These are phyloP conservation scores for Hibiscus syriacus DNA, from an alignment of 345 rosid species.

Conservation along the genomic window DNA sequence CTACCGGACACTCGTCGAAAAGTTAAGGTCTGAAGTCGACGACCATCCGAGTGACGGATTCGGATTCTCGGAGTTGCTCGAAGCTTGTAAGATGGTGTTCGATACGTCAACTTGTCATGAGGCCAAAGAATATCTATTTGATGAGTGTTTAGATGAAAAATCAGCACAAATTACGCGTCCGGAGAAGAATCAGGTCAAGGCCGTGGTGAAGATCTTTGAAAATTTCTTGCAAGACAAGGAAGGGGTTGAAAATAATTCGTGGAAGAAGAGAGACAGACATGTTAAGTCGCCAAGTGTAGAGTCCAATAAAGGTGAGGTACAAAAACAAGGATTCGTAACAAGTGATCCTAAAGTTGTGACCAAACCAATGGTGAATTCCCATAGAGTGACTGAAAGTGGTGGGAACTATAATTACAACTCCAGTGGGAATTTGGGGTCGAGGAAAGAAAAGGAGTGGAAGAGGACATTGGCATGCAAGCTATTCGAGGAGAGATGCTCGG, in stretches of 20 bases:
- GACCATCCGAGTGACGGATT: constrained; percentile 19
- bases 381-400: no score
- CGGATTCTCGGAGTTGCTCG: constrained; percentile 34
- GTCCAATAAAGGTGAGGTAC: no score
- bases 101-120: constrained; percentile 21
- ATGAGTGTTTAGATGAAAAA: neutral
- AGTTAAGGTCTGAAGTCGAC: constrained; percentile 30
- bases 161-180: neutral
- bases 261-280: constrained; percentile 30
- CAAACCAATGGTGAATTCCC: no score
- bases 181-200: constrained; percentile 9
- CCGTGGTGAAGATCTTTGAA: constrained; percentile 24
- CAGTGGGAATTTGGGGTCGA: constrained; percentile 14
- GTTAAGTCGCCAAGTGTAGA: no score
- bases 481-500: constrained; percentile 59
- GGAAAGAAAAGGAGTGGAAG: constrained; percentile 86
- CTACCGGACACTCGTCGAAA: neutral
- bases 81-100: constrained; percentile 60
- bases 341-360: neutral
- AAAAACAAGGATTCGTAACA: no score
- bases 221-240: constrained; percentile 33
- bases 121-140: no score
- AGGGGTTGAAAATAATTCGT: constrained; percentile 13
- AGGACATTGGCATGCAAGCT: constrained; percentile 93
- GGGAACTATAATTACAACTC: no score